These are phyloP conservation scores for Cyclostephanos invisitatus DNA, from an alignment of 108 stramenopile genomes.

Conservation along the genomic window DNA sequence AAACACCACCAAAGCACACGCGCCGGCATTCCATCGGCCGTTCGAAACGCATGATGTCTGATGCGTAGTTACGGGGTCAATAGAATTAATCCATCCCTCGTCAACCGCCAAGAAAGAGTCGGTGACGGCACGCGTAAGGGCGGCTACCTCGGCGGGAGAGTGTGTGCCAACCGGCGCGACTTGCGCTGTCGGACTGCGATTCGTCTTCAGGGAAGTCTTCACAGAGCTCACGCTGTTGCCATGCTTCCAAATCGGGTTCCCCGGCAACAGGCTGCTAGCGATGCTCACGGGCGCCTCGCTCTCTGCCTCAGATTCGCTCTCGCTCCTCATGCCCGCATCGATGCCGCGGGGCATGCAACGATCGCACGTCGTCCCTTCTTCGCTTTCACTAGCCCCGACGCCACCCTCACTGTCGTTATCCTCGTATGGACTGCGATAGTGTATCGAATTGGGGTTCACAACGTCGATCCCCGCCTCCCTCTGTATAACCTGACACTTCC, in stretches of 20 bases:
- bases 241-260: slow-evolving; percentile 23
- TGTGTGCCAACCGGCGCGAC: slow-evolving; percentile 70
- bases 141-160: slow-evolving; percentile 66
- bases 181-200: slow-evolving; percentile 48
- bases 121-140: slow-evolving; percentile 72
- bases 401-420: slow-evolving; percentile 63
- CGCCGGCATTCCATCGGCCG: slow-evolving; percentile 88
- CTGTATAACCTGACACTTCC: slow-evolving; percentile 13
- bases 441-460: slow-evolving; percentile 71
- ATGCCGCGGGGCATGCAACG: not conserved
- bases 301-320: slow-evolving; percentile 39
- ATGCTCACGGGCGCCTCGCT: slow-evolving; percentile 40
- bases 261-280: slow-evolving; percentile 41
- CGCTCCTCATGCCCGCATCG: slow-evolving; percentile 8
- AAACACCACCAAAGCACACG: slow-evolving; percentile 78
- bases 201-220: slow-evolving; percentile 76
- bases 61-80: slow-evolving; percentile 78
- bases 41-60: slow-evolving; percentile 81
- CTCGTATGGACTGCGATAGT: slow-evolving; percentile 78
- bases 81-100: slow-evolving; percentile 89
- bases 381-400: slow-evolving; percentile 36
- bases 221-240: slow-evolving; percentile 59
- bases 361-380: slow-evolving; percentile 14
- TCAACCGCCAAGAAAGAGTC: slow-evolving; percentile 81
- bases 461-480: slow-evolving; percentile 50